Evolutionary conservation across 2,329 filamentous ascomycete species (phyloP).

Genomic region (Teratosphaeria viscida): DNA sequence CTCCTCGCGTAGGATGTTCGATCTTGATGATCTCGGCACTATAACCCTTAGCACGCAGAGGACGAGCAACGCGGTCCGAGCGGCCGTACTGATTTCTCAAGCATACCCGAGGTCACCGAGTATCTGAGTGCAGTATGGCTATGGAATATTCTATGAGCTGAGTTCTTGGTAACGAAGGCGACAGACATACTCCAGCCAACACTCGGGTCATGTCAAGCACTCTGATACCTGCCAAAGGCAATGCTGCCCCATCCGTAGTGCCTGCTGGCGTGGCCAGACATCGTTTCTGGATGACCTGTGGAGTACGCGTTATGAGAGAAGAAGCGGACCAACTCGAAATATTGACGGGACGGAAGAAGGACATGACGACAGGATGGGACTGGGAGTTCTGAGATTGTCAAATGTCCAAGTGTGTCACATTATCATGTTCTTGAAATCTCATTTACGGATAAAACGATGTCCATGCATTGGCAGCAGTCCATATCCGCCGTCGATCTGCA

Average conservation of each 20-base stretch:
- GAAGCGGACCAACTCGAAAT: conserved; percentile 7
- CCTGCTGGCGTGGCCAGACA: conserved; percentile 34
- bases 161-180: background rate
- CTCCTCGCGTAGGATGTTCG: conserved; percentile 81
- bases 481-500: background rate
- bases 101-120: conserved; percentile 86
- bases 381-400: background rate
- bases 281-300: conserved; percentile 18
- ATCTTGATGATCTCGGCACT: conserved; percentile 96
- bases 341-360: conserved; percentile 10
- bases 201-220: conserved; percentile 97
- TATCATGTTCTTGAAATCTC: background rate
- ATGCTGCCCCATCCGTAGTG: conserved; percentile 28
- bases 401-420: too few relatives aligned
- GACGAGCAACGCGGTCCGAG: conserved; percentile 11
- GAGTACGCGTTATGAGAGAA: conserved; percentile 3
- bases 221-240: conserved; percentile 73
- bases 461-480: background rate
- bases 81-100: conserved; percentile 24
- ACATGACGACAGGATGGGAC: conserved; percentile 7
- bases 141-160: conserved; percentile 1
- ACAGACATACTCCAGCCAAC: conserved; percentile 62
- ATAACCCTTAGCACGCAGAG: conserved; percentile 5
- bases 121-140: conserved; percentile 98
- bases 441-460: background rate